Evolutionary conservation across 352 stramenopile species (phyloP).

Genomic region (Pythium aristosporum): DNA sequence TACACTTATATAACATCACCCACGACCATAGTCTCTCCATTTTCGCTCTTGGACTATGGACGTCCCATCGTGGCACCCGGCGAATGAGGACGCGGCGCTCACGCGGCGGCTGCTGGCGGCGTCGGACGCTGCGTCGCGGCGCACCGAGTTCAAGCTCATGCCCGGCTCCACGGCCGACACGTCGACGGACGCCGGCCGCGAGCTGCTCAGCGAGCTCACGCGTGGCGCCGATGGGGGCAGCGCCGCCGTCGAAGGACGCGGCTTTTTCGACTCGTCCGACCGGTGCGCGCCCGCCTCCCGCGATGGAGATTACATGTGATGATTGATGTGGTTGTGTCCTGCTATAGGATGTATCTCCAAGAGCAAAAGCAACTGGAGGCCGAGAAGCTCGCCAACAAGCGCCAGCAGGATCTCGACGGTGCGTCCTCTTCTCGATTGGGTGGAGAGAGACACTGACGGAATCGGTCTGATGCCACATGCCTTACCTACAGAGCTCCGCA

Average conservation of each 20-base stretch:
- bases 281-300: constrained; percentile 19
- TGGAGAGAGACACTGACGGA: background rate
- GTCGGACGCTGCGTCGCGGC: constrained; percentile 25
- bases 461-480: background rate
- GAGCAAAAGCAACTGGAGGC: constrained; percentile 60
- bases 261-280: constrained; percentile 75
- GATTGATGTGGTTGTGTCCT: background rate
- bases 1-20: background rate
- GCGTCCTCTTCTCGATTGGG: too few relatives aligned
- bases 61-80: constrained; percentile 71
- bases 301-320: too few relatives aligned
- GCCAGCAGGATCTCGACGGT: constrained; percentile 31
- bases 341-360: constrained; percentile 50
- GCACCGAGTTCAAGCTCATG: constrained; percentile 74
- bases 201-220: constrained; percentile 55
- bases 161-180: constrained; percentile 50
- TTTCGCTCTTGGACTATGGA: constrained; percentile 39
- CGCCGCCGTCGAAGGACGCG: constrained; percentile 41
- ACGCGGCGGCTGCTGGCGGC: constrained; percentile 31
- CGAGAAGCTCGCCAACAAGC: constrained; percentile 33
- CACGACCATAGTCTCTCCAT: background rate
- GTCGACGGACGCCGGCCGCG: constrained; percentile 61
- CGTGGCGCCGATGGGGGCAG: constrained; percentile 32
- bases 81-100: constrained; percentile 55
- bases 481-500: constrained; percentile 46